phyloP scores from a whole-genome alignment of 192 early-diverging fungal species.

The Coemansia sp. region DNA sequence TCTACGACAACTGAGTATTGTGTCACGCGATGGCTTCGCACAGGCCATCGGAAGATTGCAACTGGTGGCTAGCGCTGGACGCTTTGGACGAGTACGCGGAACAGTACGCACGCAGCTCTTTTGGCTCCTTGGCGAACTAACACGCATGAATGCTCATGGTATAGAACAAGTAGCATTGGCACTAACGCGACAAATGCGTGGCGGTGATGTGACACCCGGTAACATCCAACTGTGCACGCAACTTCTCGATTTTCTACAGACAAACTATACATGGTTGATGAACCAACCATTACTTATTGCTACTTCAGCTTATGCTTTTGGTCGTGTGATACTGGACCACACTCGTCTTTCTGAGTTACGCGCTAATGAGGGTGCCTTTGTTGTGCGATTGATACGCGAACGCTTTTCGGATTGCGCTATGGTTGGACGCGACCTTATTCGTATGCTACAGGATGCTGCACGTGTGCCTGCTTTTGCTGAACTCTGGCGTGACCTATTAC shows the following conservation, averaged over 20 bases:
- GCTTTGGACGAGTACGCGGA: slow-evolving; percentile 38
- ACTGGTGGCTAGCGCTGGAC: slow-evolving; percentile 24
- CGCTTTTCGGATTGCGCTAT: slow-evolving; percentile 60
- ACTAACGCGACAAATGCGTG: slow-evolving; percentile 61
- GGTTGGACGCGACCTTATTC: slow-evolving; percentile 67
- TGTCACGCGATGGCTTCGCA: slow-evolving; percentile 63
- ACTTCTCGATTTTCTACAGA: slow-evolving; percentile 54
- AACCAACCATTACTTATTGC: slow-evolving; percentile 32
- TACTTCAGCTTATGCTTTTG: slow-evolving; percentile 46
- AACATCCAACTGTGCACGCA: slow-evolving; percentile 56
- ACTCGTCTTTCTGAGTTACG: slow-evolving; percentile 41
- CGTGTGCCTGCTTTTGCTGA: slow-evolving; percentile 55
- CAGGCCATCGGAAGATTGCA: slow-evolving; percentile 43
- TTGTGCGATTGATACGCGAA: slow-evolving; percentile 56
- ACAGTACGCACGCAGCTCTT: slow-evolving; percentile 57
- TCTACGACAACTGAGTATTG: slow-evolving; percentile 61
- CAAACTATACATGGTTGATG: slow-evolving; percentile 40
- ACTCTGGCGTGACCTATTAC: slow-evolving; percentile 60
- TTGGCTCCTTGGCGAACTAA: slow-evolving; percentile 63
- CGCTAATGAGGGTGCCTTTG: slow-evolving; percentile 54
- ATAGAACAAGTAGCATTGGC: slow-evolving; percentile 57
- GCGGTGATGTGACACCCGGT: slow-evolving; percentile 56
- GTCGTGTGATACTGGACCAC: slow-evolving; percentile 61
- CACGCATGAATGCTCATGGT: slow-evolving; percentile 45
- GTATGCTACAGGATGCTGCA: slow-evolving; percentile 63